Evolutionary conservation across 202 grass and related monocot genomes (phyloP).

Genomic region (Cymbopogon flexuosus): DNA sequence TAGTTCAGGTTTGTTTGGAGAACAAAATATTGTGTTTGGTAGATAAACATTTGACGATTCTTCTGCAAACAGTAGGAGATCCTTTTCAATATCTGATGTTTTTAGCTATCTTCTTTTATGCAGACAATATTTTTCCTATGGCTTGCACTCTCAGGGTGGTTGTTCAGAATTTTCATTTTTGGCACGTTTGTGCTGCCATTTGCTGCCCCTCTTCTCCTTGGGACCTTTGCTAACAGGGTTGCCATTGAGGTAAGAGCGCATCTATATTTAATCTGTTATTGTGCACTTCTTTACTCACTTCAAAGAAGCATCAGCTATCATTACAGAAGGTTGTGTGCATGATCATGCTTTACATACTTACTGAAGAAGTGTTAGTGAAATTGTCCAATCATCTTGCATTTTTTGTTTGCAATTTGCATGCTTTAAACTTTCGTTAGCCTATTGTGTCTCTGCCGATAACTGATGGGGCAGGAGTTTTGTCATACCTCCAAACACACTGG

Average conservation of each 20-base stretch:
- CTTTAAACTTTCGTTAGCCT: neutral
- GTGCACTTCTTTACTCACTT: neutral
- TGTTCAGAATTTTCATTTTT: constrained; percentile 90
- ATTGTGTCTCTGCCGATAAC: neutral
- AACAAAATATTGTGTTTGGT: constrained; percentile 5
- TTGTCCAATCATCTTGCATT: neutral
- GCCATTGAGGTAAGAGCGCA: constrained; percentile 67
- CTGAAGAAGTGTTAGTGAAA: neutral
- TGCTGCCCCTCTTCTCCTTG: constrained; percentile 77
- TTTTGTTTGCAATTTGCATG: neutral
- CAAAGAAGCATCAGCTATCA: neutral
- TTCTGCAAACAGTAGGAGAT: neutral
- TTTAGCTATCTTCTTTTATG: constrained; percentile 22
- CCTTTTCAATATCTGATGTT: neutral
- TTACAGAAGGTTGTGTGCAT: neutral
- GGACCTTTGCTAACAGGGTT: constrained; percentile 69
- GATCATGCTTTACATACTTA: constrained; percentile 15
- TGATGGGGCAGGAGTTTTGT: no score
- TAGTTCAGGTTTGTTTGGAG: neutral
- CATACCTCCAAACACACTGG: no score
- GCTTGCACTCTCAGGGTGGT: constrained; percentile 81
- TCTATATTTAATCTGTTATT: constrained; percentile 3
- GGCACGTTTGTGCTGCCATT: constrained; percentile 75
- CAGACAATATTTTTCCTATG: constrained; percentile 84
- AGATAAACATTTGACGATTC: neutral